Evolutionary conservation across 2,329 filamentous ascomycete genomes (phyloP), one percentile per base, ranked within the genome.

Genomic region (Phialemoniopsis sp.): DNA sequence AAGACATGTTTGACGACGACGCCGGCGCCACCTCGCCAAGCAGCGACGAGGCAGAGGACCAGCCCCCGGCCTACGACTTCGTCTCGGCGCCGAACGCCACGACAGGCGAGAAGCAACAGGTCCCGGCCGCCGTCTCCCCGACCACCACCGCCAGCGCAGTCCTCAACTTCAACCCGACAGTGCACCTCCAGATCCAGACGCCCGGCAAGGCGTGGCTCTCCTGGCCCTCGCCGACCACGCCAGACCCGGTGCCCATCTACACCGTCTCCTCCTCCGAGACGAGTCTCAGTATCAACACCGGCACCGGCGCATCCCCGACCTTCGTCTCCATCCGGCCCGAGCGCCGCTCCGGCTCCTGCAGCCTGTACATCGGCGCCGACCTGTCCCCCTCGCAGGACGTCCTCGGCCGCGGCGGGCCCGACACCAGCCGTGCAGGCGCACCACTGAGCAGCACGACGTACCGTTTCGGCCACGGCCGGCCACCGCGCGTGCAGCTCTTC

Each of bases 391-490:
- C n/a, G n/a, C n/a, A n/a, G n/a, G n/a, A n/a, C n/a, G n/a, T n/a
- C n/a, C 34, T 30, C 32, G 16, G 16, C 16, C 29, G 28, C 15
- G 30, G 12, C 18, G 21, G 28, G 19, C 6, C 16, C 12, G 16
- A 15, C 13, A 7, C 4, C 21, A 48, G 57, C 14, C 32, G 41
- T 7, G 57, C 55, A 8, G 18, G 37, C 30, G 41, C 50, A 12
- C 56, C 67, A 5, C 49, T 78, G n/a, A 70, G 66, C 45, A 62
- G 55, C 1, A 82, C 78, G 1, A 68, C 64, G 4, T 82, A 82
- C 56, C 71, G 68, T 46, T 80, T 73, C 49, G 78, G 78, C 0
- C 76, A 76, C 2, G 65, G 64, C 31, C 64, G 66, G 3, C 66
- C 72, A 7, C 78, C 78, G 4, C 55, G 66, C 32, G 57, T 83